A percentile compares a stretch with the other conserved stretches of the same genome.
Evolutionary conservation across 1,139 yeast species (phyloP).

Genomic region (Yamadazyma dushanensis): DNA sequence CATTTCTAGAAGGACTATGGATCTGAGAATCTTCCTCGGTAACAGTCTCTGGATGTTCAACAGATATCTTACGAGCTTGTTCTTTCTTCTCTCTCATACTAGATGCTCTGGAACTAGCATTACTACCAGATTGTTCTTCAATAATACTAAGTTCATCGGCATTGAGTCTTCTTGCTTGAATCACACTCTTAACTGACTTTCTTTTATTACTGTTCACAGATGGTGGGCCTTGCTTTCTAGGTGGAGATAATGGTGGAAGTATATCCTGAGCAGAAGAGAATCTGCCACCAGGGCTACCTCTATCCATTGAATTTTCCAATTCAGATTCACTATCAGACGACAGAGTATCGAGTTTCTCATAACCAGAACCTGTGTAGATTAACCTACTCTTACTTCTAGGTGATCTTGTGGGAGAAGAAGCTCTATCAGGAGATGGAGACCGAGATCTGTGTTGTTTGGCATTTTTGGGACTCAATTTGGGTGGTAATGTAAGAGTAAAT

Average conservation of each 20-base stretch:
- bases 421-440: constrained; percentile 18
- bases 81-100: constrained; percentile 20
- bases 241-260: constrained; percentile 20
- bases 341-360: constrained; percentile 36
- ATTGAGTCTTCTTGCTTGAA: constrained; percentile 18
- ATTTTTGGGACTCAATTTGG: constrained; percentile 37
- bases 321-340: constrained; percentile 20
- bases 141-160: constrained; percentile 44
- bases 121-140: constrained; percentile 37
- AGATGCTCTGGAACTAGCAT: constrained; percentile 30
- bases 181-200: constrained; percentile 20
- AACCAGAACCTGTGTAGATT: constrained; percentile 38
- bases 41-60: no score
- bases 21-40: neutral
- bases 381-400: constrained; percentile 23
- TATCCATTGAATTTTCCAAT: neutral
- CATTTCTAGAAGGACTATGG: neutral
- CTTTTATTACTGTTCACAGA: constrained; percentile 23
- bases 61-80: no score
- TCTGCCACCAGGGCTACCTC: no score
- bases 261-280: neutral
- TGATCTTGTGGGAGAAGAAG: constrained; percentile 10
- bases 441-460: constrained; percentile 5
- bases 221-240: constrained; percentile 19
- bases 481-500: constrained; percentile 43